A percentile compares a stretch with the other conserved stretches of the same genome.
Conservation (phyloP, 1,139 yeast species). For the Suhomyces chickasaworum region DNA sequence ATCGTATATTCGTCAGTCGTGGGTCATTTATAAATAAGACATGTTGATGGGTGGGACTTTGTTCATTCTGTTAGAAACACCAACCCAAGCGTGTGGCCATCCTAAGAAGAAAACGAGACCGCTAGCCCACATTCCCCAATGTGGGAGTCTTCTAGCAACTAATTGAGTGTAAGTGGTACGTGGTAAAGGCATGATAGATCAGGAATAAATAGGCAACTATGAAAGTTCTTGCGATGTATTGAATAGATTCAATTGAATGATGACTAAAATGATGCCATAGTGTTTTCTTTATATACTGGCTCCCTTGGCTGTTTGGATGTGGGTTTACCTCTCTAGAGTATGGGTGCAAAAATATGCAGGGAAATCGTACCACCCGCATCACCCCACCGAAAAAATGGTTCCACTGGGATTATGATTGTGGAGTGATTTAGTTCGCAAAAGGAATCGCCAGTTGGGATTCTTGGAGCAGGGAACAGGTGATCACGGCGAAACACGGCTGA, state of each 20-base stretch:
- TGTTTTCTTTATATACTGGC: slow-evolving; percentile 1
- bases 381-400: slow-evolving; percentile 9
- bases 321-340: not conserved
- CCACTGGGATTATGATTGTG: slow-evolving; percentile 4
- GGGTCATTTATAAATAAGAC: slow-evolving; percentile 7
- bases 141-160: slow-evolving; percentile 35
- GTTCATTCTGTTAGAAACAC: slow-evolving; percentile 26
- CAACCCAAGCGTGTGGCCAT: slow-evolving; percentile 40
- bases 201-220: not conserved
- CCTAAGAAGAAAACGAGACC: slow-evolving; percentile 36
- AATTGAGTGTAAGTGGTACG: slow-evolving; percentile 7
- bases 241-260: slow-evolving; percentile 2
- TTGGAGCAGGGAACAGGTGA: not conserved
- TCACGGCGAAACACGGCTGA: not conserved
- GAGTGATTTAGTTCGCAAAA: not conserved
- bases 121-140: slow-evolving; percentile 34
- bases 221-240: not conserved
- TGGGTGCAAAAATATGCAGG: slow-evolving; percentile 12
- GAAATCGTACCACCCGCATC: slow-evolving; percentile 11
- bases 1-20: slow-evolving; percentile 2
- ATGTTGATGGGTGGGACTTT: slow-evolving; percentile 33
- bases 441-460: not conserved
- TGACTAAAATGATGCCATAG: not conserved
- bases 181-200: slow-evolving; percentile 8
- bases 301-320: no score